Evolutionary conservation across 2,329 filamentous ascomycete genomes (phyloP), one percentile per base, ranked within the genome.

Genomic region (Lasiodiplodia sp.): DNA sequence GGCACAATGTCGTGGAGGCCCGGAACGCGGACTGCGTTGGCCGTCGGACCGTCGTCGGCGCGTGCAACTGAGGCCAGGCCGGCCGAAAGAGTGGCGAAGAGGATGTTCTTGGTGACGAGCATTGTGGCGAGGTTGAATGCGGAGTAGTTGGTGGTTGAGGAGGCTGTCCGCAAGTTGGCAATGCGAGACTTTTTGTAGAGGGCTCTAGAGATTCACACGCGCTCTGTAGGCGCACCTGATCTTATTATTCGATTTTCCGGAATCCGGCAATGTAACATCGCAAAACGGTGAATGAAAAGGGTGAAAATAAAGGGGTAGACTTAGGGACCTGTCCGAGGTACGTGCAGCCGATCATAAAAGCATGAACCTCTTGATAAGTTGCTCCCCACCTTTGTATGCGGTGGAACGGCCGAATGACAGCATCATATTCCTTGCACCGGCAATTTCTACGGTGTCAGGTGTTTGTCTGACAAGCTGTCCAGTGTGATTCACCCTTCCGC

Each of bases 1-100:
- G 85, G 83, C 66, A 90, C 87, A 64, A 84, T 76, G 76, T 80
- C 23, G 49, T 44, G 47, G 31, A 53, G 49, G 66, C 83, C 81
- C 37, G 87, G 88, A 28, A 76, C 77, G 71, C 72, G 73, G 79
- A 89, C 86, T 63, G 88, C 79, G 78, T 90, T 90, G 75, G 86
- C 87, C 23, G 52, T 56, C 71, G 80, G 75, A 38, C 38, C 47
- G 64, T 76, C 70, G 44, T 75, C 68, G 53, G 75, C 76, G 70
- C 75, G 40, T 10, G 75, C 79, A 34, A 82, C 76, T 70, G 81
- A 78, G 71, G 86, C 83, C 70, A 88, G 79, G 79, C 84, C 83
- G 73, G 86, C 82, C 58, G 88, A 78, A 72, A 86, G 83, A 73
- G 88, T 77, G 70, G 83, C 76, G 71, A 86, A 76, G 73, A 85